phyloP scores from a whole-genome alignment of 805 yeast genomes.

The Hanseniaspora lachancei region DNA sequence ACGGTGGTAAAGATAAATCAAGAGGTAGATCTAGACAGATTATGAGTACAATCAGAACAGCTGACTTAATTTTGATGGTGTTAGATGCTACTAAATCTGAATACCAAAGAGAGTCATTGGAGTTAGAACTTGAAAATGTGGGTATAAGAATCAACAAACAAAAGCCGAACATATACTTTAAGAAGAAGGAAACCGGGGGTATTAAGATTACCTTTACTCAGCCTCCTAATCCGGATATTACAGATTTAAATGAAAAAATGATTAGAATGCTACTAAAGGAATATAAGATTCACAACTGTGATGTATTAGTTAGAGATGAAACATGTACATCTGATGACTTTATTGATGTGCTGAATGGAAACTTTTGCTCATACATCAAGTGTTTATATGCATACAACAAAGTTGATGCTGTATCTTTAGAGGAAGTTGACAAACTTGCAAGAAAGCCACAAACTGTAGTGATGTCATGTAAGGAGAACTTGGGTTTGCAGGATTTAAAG shows the following conservation, averaged over 20 bases:
- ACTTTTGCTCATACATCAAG: conserved; percentile 74
- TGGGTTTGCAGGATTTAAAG: conserved; percentile 76
- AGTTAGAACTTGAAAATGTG: conserved; percentile 80
- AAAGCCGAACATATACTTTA: conserved; percentile 65
- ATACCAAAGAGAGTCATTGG: conserved; percentile 76
- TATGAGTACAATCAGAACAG: conserved; percentile 88
- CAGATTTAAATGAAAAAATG: conserved; percentile 55
- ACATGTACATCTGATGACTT: conserved; percentile 83
- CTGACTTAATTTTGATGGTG: conserved; percentile 85
- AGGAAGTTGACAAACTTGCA: conserved; percentile 86
- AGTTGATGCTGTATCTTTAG: conserved; percentile 87
- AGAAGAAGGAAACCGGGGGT: conserved; percentile 80
- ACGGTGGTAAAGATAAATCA: conserved; percentile 94
- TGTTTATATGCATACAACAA: conserved; percentile 91
- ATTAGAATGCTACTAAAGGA: conserved; percentile 68
- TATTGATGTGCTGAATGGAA: conserved; percentile 80
- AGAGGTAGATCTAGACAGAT: conserved; percentile 96
- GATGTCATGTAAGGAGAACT: conserved; percentile 77
- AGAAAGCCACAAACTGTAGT: conserved; percentile 87
- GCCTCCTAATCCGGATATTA: conserved; percentile 51
- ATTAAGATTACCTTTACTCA: conserved; percentile 66
- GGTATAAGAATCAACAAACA: conserved; percentile 79
- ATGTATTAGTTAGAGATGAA: conserved; percentile 79
- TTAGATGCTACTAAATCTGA: conserved; percentile 89
- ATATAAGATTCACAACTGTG: conserved; percentile 84